Percentiles rank a stretch among this genome's conserved stretches.
These are phyloP conservation scores for Chalciporus pseudorubinellus DNA, from an alignment of 768 basidiomycete species.

Conservation along the genomic window DNA sequence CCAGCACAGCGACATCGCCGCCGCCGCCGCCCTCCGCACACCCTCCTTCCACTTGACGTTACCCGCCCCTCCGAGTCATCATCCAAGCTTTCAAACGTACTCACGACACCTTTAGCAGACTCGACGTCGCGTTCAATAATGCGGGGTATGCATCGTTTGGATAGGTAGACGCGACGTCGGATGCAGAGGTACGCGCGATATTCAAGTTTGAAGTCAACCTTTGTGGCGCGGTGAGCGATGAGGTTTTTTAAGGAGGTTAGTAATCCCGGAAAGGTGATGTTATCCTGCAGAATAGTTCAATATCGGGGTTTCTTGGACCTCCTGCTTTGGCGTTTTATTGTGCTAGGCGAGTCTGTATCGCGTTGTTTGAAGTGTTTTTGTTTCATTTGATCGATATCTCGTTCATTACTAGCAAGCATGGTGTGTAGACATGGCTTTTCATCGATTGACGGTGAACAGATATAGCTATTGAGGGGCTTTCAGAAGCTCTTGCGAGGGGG, in stretches of 20 bases:
- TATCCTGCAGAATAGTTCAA: conserved; percentile 15
- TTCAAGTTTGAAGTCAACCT: conserved; percentile 28
- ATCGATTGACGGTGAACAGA: neutral
- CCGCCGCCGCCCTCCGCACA: conserved; percentile 42
- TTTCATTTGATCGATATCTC: no score
- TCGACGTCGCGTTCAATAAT: no score
- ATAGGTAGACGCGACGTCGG: conserved; percentile 35
- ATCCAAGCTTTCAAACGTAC: conserved; percentile 32
- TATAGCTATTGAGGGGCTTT: conserved; percentile 11
- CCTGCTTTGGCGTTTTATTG: conserved; percentile 13
- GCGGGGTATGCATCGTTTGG: conserved; percentile 27
- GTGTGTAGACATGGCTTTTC: neutral
- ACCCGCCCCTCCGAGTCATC: conserved; percentile 30
- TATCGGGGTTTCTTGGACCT: neutral
- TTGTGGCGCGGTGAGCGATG: conserved; percentile 26
- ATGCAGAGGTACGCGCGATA: conserved; percentile 27
- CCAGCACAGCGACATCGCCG: conserved; percentile 34
- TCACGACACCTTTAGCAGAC: conserved; percentile 33
- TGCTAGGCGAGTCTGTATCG: conserved; percentile 7
- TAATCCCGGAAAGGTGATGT: conserved; percentile 10
- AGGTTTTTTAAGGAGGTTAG: conserved; percentile 35
- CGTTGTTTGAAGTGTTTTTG: neutral
- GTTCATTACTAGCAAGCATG: conserved; percentile 11
- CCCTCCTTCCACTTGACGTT: conserved; percentile 40
- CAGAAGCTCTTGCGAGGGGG: conserved; percentile 10